phyloP scores from a whole-genome alignment of 192 early-diverging fungal genomes.

The Coemansia sp. region DNA sequence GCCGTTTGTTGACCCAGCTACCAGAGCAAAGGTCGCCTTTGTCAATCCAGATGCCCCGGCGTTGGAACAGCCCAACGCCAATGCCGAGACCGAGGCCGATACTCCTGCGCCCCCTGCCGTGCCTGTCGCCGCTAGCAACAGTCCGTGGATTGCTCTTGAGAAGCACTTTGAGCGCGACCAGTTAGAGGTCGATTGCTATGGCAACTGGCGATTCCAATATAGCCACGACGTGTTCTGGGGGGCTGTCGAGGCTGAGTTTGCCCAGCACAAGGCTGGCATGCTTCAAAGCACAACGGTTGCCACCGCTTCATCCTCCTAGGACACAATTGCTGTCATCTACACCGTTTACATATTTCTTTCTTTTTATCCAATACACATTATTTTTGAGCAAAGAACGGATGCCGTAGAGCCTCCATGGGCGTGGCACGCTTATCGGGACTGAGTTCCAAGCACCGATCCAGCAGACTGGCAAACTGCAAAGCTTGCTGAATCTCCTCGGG shows the following conservation, averaged over 20 bases:
- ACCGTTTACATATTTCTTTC: background rate
- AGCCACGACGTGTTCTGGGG: constrained; percentile 73
- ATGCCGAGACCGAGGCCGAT: background rate
- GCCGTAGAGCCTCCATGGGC: constrained; percentile 80
- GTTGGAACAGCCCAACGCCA: constrained; percentile 4
- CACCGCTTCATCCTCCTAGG: background rate
- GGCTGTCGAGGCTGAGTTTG: constrained; percentile 47
- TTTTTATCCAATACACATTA: background rate
- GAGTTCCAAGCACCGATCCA: constrained; percentile 81
- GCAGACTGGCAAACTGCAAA: constrained; percentile 74
- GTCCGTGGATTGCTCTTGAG: constrained; percentile 49
- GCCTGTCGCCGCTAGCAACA: constrained; percentile 13
- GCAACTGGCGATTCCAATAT: constrained; percentile 69
- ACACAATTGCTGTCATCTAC: background rate
- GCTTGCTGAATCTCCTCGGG: constrained; percentile 54
- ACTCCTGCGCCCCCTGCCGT: background rate
- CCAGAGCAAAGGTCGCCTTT: constrained; percentile 84
- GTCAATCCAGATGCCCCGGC: constrained; percentile 62
- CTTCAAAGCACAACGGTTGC: constrained; percentile 7
- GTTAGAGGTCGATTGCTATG: constrained; percentile 74
- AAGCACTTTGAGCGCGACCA: constrained; percentile 38
- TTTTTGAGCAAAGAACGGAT: constrained; percentile 74
- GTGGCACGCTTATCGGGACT: constrained; percentile 90
- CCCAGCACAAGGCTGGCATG: constrained; percentile 30
- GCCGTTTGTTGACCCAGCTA: constrained; percentile 92